phyloP scores from a whole-genome alignment of 75 land plant genomes.

The Selaginella tamariscina region DNA sequence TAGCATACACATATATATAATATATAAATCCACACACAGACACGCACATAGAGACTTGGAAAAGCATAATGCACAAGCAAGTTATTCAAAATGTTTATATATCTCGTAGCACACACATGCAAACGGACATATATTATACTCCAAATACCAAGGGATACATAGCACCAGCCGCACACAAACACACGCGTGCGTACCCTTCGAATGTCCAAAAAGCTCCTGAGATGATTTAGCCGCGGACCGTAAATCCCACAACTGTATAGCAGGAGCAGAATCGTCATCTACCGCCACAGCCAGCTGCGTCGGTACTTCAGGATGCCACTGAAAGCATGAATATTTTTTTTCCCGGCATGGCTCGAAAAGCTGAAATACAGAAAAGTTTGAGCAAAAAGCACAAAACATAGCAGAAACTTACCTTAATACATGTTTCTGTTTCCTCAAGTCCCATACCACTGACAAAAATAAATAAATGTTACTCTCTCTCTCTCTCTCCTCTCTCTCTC shows the following conservation, averaged over 20 bases:
- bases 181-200: conserved; percentile 52
- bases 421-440: conserved; percentile 71
- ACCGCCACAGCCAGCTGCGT: conserved; percentile 93
- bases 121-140: too few relatives aligned
- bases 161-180: too few relatives aligned
- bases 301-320: conserved; percentile 88
- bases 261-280: conserved; percentile 76
- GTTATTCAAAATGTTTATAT: too few relatives aligned
- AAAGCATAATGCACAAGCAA: too few relatives aligned
- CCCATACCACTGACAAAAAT: conserved; percentile 75
- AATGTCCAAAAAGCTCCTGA: conserved; percentile 84
- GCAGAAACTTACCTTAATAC: conserved; percentile 51
- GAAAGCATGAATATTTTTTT: conserved; percentile 78
- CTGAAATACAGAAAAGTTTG: conserved; percentile 26
- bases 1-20: neutral
- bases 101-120: too few relatives aligned
- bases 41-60: too few relatives aligned
- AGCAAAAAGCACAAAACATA: neutral
- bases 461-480: neutral
- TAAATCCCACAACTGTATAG: conserved; percentile 63
- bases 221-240: conserved; percentile 68
- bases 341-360: conserved; percentile 55
- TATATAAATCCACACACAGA: neutral
- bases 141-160: too few relatives aligned
- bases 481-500: too few relatives aligned